These are phyloP conservation scores for Protomyces macrosporus DNA, from an alignment of 1,139 yeast species.

Conservation along the genomic window DNA sequence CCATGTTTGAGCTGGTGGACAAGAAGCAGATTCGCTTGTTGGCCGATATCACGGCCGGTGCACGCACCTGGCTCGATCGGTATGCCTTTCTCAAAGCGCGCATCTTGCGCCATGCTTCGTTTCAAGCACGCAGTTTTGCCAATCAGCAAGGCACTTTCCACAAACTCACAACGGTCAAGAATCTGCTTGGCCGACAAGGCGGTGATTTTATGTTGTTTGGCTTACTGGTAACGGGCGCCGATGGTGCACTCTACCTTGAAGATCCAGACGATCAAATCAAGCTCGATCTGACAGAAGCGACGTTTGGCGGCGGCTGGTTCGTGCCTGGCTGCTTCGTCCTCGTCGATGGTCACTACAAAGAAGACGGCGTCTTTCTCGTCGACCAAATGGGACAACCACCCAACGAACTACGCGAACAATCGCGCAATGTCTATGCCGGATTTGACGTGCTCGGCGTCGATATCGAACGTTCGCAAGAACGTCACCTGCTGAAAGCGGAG, in stretches of 20 bases:
- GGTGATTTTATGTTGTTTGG: slow-evolving; percentile 74
- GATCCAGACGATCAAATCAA: slow-evolving; percentile 77
- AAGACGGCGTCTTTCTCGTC: slow-evolving; percentile 65
- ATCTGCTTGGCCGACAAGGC: slow-evolving; percentile 78
- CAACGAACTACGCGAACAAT: slow-evolving; percentile 63
- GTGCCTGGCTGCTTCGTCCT: slow-evolving; percentile 74
- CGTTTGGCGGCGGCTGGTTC: slow-evolving; percentile 64
- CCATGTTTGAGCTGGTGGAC: slow-evolving; percentile 49
- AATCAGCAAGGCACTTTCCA: slow-evolving; percentile 38
- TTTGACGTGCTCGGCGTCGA: slow-evolving; percentile 74
- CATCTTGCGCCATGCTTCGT: slow-evolving; percentile 66
- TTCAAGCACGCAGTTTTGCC: slow-evolving; percentile 49
- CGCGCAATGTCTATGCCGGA: slow-evolving; percentile 69
- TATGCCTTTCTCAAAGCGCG: slow-evolving; percentile 63
- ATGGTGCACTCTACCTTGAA: slow-evolving; percentile 69
- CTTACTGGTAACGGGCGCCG: slow-evolving; percentile 55
- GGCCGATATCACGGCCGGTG: slow-evolving; percentile 33
- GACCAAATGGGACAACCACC: slow-evolving; percentile 82
- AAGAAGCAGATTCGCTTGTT: slow-evolving; percentile 30
- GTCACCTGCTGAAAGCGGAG: slow-evolving; percentile 55
- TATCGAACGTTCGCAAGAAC: slow-evolving; percentile 55
- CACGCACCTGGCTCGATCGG: slow-evolving; percentile 40
- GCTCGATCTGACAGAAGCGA: slow-evolving; percentile 58
- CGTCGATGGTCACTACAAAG: slow-evolving; percentile 77
- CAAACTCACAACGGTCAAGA: slow-evolving; percentile 70